Conservation (phyloP, 75 land plant species). For the Pinus albicaulis region DNA sequence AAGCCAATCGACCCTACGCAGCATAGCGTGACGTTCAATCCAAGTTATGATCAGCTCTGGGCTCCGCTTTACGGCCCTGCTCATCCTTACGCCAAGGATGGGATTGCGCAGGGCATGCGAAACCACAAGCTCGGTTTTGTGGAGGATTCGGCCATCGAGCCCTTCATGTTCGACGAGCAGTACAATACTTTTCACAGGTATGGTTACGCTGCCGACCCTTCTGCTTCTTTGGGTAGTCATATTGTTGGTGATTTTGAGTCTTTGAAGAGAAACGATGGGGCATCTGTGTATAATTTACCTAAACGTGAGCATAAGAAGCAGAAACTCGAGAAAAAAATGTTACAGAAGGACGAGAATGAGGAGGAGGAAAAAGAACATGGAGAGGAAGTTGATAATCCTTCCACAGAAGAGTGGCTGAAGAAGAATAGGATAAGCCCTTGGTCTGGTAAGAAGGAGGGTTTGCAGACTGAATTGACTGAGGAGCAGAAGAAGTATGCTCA, state of each 20-base stretch:
- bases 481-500: constrained; percentile 98
- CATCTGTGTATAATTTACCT: constrained; percentile 81
- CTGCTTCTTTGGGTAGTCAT: constrained; percentile 37
- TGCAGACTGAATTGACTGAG: constrained; percentile 79
- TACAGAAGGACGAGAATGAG: constrained; percentile 1
- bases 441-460: constrained; percentile 83
- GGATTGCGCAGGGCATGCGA: constrained; percentile 83
- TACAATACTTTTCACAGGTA: constrained; percentile 84
- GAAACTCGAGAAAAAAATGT: constrained; percentile 48
- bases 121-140: constrained; percentile 96
- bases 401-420: constrained; percentile 68
- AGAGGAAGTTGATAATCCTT: constrained; percentile 59
- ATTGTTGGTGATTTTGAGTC: constrained; percentile 61
- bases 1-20: constrained; percentile 84
- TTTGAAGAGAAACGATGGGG: constrained; percentile 38
- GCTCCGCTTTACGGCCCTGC: constrained; percentile 93
- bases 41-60: constrained; percentile 96
- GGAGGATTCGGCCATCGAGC: constrained; percentile 74
- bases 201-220: constrained; percentile 94
- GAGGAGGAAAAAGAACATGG: constrained; percentile 31
- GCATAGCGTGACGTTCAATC: constrained; percentile 71
- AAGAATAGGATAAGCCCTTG: constrained; percentile 81
- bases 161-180: constrained; percentile 95
- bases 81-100: constrained; percentile 92
- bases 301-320: constrained; percentile 72